Conservation (phyloP, 345 rosid species). For the Mercurialis annua region DNA sequence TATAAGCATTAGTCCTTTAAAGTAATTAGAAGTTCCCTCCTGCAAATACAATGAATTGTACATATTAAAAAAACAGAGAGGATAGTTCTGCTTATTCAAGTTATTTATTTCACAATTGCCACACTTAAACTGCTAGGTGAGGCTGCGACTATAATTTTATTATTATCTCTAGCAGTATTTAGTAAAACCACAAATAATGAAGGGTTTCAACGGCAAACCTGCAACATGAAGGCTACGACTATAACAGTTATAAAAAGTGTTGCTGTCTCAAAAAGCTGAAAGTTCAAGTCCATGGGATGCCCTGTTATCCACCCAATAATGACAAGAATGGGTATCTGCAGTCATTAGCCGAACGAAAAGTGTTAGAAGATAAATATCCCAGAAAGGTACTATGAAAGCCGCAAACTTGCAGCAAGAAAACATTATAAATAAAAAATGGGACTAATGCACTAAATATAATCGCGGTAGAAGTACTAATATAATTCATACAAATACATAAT, state of each 20-base stretch:
- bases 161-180: too few relatives aligned
- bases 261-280: constrained; percentile 28
- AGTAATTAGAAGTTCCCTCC: constrained; percentile 25
- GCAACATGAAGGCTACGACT: constrained; percentile 25
- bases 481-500: too few relatives aligned
- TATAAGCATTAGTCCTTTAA: constrained; percentile 23
- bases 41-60: constrained; percentile 7
- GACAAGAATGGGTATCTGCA: constrained; percentile 19
- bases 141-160: too few relatives aligned
- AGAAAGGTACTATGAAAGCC: background rate
- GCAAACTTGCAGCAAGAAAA: background rate
- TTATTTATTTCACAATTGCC: too few relatives aligned
- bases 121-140: too few relatives aligned
- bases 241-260: constrained; percentile 23
- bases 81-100: background rate
- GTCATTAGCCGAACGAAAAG: background rate
- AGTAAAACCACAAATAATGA: too few relatives aligned
- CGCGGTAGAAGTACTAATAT: too few relatives aligned
- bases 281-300: constrained; percentile 23
- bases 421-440: too few relatives aligned
- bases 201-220: constrained; percentile 7
- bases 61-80: background rate
- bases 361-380: background rate
- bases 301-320: constrained; percentile 27
- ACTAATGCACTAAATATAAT: too few relatives aligned